Conservation (phyloP, 169 alveolate species). For the Babesia gibsoni region DNA sequence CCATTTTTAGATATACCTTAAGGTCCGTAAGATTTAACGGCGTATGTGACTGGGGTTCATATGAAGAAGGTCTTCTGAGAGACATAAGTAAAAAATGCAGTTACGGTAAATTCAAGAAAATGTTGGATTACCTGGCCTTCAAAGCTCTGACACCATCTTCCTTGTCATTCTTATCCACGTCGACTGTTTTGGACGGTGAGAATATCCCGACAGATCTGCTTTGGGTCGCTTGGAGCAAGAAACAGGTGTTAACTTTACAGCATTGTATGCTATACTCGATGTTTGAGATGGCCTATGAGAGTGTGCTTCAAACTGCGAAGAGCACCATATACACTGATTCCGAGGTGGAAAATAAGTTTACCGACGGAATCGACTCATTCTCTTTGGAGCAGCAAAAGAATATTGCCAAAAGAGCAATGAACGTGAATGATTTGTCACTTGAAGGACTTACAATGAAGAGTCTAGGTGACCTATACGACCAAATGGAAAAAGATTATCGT, state of each 20-base stretch:
- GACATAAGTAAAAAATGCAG: background rate
- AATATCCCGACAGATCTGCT: conserved; percentile 11
- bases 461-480: too few species aligned
- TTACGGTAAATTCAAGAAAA: background rate
- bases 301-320: background rate
- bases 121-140: conserved; percentile 3
- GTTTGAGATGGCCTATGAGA: background rate
- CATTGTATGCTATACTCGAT: conserved; percentile 17
- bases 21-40: background rate
- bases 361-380: background rate
- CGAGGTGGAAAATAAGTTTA: background rate
- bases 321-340: background rate
- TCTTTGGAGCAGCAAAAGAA: background rate
- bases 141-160: background rate
- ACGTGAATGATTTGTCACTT: background rate
- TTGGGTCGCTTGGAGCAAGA: conserved; percentile 19
- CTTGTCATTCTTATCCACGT: background rate
- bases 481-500: too few species aligned
- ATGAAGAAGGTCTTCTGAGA: background rate
- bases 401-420: background rate
- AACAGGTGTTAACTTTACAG: background rate
- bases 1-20: background rate
- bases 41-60: background rate
- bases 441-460: too few species aligned
- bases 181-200: background rate